Conservation (phyloP, 768 basidiomycete species). For the Gyrodon lividus region DNA sequence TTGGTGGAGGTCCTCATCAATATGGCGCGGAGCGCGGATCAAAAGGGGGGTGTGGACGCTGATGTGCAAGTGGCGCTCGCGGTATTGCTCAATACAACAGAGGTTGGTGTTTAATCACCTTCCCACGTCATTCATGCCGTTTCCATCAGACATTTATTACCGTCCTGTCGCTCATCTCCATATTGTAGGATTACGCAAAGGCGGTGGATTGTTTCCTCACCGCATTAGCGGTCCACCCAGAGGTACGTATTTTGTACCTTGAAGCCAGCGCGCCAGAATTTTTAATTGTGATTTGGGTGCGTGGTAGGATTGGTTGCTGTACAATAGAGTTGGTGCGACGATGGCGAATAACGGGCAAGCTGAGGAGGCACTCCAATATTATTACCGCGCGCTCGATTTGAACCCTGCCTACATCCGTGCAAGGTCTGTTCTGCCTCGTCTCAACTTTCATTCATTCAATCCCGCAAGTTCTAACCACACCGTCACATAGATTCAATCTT, state of each 20-base stretch:
- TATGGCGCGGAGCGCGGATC: conserved; percentile 62
- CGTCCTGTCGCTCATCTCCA: conserved; percentile 3
- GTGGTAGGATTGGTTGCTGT: conserved; percentile 82
- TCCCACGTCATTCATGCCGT: neutral
- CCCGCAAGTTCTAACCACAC: neutral
- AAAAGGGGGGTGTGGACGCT: conserved; percentile 70
- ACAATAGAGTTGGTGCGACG: conserved; percentile 92
- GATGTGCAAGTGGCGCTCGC: conserved; percentile 96
- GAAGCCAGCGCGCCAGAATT: neutral
- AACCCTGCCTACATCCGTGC: conserved; percentile 92
- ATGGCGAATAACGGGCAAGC: conserved; percentile 86
- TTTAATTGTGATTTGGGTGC: neutral
- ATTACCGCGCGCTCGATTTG: conserved; percentile 79
- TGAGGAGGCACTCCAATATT: conserved; percentile 82
- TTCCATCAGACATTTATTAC: neutral
- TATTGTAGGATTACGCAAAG: conserved; percentile 76
- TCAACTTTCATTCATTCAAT: neutral
- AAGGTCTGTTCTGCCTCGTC: conserved; percentile 44
- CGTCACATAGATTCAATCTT: conserved; percentile 74
- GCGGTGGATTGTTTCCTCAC: conserved; percentile 93
- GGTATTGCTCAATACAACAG: conserved; percentile 87
- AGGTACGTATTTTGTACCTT: conserved; percentile 47
- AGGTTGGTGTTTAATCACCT: conserved; percentile 47
- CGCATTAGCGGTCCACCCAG: conserved; percentile 83
- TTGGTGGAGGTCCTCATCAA: conserved; percentile 78